Conservation (phyloP, 169 alveolate species). For the Plasmodium gallinaceum region DNA sequence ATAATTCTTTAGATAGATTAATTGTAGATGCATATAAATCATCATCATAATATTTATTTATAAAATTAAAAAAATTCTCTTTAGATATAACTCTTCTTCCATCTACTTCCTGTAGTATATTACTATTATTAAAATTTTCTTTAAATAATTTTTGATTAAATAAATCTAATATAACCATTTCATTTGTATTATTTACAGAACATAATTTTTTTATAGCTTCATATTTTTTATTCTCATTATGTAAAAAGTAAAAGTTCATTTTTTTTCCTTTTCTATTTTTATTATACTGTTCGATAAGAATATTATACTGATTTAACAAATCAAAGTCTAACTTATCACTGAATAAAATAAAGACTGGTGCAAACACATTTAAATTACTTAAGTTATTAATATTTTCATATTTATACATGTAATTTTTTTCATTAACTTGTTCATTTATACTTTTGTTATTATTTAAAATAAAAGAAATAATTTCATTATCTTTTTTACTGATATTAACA, state of each 20-base stretch:
- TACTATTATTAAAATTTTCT: constrained; percentile 45
- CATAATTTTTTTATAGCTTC: constrained; percentile 60
- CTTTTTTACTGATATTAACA: constrained; percentile 55
- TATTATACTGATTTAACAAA: constrained; percentile 41
- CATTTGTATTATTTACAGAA: constrained; percentile 33
- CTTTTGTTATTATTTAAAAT: constrained; percentile 61
- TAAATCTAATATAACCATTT: constrained; percentile 60
- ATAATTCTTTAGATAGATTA: constrained; percentile 7
- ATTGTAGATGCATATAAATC: constrained; percentile 56
- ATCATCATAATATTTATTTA: constrained; percentile 45
- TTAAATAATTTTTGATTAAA: constrained; percentile 65
- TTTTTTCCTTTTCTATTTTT: constrained; percentile 71
- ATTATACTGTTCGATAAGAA: constrained; percentile 41
- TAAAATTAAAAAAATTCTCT: constrained; percentile 50
- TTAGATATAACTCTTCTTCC: constrained; percentile 40
- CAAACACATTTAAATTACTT: constrained; percentile 53
- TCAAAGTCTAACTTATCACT: constrained; percentile 42
- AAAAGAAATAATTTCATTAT: constrained; percentile 34
- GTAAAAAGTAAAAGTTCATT: constrained; percentile 59
- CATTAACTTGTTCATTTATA: constrained; percentile 54
- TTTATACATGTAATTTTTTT: constrained; percentile 58
- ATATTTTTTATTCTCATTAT: constrained; percentile 57
- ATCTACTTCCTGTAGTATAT: constrained; percentile 8
- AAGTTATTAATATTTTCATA: constrained; percentile 53
- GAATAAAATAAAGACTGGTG: constrained; percentile 58